These are phyloP conservation scores for Knoxia roxburghii DNA, from an alignment of 257 asterid genomes.

Conservation along the genomic window DNA sequence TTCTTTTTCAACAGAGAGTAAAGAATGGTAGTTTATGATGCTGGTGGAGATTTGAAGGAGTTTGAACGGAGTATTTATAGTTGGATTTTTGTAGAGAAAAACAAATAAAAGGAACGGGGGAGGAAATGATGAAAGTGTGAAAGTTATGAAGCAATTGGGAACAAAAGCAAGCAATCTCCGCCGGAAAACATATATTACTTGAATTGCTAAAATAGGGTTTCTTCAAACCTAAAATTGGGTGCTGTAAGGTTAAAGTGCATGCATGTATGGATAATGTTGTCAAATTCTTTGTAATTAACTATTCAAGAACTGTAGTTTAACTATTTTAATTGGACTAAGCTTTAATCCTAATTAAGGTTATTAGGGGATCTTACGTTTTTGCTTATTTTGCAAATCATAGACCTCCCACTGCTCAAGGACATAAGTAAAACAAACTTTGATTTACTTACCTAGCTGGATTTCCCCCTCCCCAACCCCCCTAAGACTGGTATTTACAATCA, in stretches of 20 bases:
- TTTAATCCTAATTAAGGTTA: no score
- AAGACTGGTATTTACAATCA: no score
- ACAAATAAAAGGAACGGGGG: not conserved
- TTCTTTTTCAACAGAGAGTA: not conserved
- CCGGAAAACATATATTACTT: conserved; percentile 8
- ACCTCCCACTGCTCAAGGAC: no score
- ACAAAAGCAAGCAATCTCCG: conserved; percentile 11
- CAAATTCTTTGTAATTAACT: no score
- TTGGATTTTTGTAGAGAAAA: conserved; percentile 9
- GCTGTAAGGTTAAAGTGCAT: conserved; percentile 14
- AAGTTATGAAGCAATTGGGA: conserved; percentile 1
- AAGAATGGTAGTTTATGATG: not conserved
- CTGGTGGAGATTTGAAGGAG: conserved; percentile 24
- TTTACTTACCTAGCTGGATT: no score
- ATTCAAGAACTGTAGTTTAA: no score
- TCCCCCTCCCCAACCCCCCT: no score
- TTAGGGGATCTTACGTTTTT: no score
- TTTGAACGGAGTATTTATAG: conserved; percentile 31
- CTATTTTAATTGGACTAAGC: no score
- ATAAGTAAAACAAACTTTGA: no score
- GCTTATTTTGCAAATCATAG: no score
- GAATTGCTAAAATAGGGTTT: not conserved
- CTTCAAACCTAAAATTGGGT: conserved; percentile 15
- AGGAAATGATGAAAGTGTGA: not conserved
- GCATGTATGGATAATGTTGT: conserved; percentile 9